A percentile compares a stretch with the other conserved stretches of the same genome.
Conservation (phyloP, 163 green algal species). For the Chloromonas sp. region DNA sequence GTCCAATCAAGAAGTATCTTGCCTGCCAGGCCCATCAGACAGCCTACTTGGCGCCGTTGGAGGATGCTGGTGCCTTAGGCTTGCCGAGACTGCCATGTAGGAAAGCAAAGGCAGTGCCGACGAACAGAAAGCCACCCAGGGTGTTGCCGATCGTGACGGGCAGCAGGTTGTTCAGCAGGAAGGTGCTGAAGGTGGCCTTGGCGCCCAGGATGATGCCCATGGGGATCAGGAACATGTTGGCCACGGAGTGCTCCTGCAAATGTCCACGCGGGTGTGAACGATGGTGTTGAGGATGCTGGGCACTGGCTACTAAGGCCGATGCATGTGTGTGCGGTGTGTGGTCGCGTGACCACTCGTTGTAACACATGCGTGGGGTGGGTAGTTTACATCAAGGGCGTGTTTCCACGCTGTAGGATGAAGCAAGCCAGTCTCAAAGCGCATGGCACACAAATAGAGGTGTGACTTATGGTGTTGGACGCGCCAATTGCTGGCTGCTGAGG, state of each 20-base stretch:
- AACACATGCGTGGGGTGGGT: too few relatives aligned
- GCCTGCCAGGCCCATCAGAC: too few relatives aligned
- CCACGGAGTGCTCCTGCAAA: conserved; percentile 30
- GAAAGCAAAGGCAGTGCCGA: conserved; percentile 39
- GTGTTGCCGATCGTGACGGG: conserved; percentile 80
- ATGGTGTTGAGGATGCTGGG: conserved; percentile 19
- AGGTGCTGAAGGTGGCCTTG: conserved; percentile 48
- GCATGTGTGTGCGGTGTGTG: neutral
- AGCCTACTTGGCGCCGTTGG: neutral
- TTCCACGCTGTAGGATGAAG: too few relatives aligned
- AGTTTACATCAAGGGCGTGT: too few relatives aligned
- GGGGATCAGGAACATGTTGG: conserved; percentile 76
- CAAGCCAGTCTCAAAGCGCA: too few relatives aligned
- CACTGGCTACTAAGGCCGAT: conserved; percentile 62
- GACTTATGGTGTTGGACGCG: too few relatives aligned
- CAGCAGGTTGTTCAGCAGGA: conserved; percentile 67
- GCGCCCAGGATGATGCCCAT: conserved; percentile 56
- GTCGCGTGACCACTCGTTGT: too few relatives aligned
- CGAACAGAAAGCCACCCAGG: conserved; percentile 57
- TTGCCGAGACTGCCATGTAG: conserved; percentile 36
- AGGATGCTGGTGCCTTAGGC: neutral
- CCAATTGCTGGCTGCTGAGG: too few relatives aligned
- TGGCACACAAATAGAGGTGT: too few relatives aligned
- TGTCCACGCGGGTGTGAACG: neutral
- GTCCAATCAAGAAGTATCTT: too few relatives aligned